Conservation (phyloP, 2,329 filamentous ascomycete genomes). For the Diaporthe australafricana region DNA sequence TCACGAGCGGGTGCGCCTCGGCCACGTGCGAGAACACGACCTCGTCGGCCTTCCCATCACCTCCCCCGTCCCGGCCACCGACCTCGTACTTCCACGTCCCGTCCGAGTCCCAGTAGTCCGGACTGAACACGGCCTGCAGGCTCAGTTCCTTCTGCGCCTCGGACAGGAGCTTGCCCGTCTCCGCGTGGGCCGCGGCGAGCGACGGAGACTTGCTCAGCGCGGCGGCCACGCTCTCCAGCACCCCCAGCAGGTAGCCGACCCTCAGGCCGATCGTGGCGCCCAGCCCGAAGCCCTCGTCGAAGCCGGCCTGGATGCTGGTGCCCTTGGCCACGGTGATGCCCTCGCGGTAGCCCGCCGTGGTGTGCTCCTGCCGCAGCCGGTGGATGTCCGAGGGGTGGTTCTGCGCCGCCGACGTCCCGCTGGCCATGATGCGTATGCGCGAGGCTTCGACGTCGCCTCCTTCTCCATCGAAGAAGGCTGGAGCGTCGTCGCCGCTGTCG, state of each 20-base stretch:
- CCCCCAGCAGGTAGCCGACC: conserved; percentile 80
- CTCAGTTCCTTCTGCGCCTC: conserved; percentile 70
- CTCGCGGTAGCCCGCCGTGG: conserved; percentile 90
- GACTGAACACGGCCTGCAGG: conserved; percentile 71
- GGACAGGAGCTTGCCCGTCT: conserved; percentile 50
- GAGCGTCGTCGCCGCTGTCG: conserved; percentile 10
- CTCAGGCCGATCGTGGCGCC: conserved; percentile 83
- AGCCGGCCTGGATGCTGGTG: conserved; percentile 82
- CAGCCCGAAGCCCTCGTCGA: conserved; percentile 89
- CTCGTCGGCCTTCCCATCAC: conserved; percentile 54
- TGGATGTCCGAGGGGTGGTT: conserved; percentile 74
- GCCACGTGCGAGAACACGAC: conserved; percentile 73
- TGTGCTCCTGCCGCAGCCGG: conserved; percentile 79
- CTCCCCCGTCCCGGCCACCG: conserved; percentile 42
- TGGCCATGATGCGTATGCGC: not conserved
- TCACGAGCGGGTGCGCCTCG: conserved; percentile 73
- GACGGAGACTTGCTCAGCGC: conserved; percentile 53
- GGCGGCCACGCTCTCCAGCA: conserved; percentile 77
- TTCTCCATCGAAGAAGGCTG: not conserved
- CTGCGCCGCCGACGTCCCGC: not conserved
- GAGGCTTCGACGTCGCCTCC: not conserved
- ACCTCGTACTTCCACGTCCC: conserved; percentile 78
- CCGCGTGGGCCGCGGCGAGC: conserved; percentile 34
- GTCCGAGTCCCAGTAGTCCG: conserved; percentile 75
- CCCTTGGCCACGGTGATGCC: conserved; percentile 83